Base-by-base conservation (phyloP, 2,329 filamentous ascomycete genomes). In the Xylariaceae sp. region DNA sequence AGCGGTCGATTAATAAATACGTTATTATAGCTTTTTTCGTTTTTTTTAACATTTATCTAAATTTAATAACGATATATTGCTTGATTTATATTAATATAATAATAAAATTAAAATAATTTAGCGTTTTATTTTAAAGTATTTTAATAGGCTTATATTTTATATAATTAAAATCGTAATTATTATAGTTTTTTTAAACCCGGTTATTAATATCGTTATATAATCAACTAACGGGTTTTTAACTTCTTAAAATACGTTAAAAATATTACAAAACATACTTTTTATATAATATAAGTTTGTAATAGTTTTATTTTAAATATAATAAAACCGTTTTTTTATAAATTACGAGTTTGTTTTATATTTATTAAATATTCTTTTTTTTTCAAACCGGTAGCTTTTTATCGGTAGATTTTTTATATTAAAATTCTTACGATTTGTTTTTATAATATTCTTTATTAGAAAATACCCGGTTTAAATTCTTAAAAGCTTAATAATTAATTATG, bases 41-140 rank as follows among this genome's bases (percentile, higher is more conserved):
- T 18, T 47, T 22, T 38, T 13, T 4, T 4, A 39, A 28, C 33
- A 48, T 48, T n/a, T 28, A 41, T 28, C 42, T 48, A 41, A 48
- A 47, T 38, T 47, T 31, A 12, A 47, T 38, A 38, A 47, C 19
- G 5, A 47, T 9, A 39, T 47, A 39, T 38, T 47, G 22, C 33
- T 47, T 38, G 3, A 6, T 38, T 38, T 47, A 16, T 38, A 16
- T 9, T 14, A 38, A 22, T 4, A 47, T 39, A 5, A 14, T 5
- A 38, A 38, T 22, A 6, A 39, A 19, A 10, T 47, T 16, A 16
- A 45, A 31, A 10, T 5, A 9, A 17, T 31, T 31, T 4, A 17
- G 14, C 4, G n/a, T 6, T 45, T 45, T 31, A 14, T 33, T 17
- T 6, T 17, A 4, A 9, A n/a, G 6, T 10, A 31, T 6, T 16